phyloP scores from a whole-genome alignment of 805 yeast species.

The Candida hungchunana region DNA sequence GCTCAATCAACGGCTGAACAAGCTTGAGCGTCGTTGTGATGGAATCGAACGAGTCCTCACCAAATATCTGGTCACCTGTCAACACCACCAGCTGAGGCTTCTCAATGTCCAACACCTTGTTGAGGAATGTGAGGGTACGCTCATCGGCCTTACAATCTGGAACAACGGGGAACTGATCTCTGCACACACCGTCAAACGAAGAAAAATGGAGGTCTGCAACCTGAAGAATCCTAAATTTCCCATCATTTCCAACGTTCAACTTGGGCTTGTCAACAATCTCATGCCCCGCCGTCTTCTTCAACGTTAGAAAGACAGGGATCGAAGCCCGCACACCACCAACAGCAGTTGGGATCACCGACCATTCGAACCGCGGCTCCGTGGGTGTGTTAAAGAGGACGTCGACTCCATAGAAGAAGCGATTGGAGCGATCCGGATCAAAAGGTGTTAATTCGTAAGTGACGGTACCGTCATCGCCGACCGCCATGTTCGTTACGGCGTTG shows the following conservation, averaged over 20 bases:
- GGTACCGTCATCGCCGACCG: constrained; percentile 5
- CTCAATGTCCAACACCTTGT: constrained; percentile 64
- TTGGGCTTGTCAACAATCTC: constrained; percentile 8
- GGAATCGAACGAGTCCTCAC: constrained; percentile 74
- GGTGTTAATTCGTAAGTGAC: constrained; percentile 47
- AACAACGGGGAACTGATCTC: constrained; percentile 62
- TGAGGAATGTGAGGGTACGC: constrained; percentile 54
- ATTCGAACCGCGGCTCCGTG: constrained; percentile 71
- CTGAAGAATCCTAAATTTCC: constrained; percentile 74
- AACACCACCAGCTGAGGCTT: constrained; percentile 80
- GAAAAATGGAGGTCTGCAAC: constrained; percentile 89
- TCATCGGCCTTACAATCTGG: constrained; percentile 65
- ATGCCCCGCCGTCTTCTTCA: constrained; percentile 15
- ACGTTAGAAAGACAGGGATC: constrained; percentile 23
- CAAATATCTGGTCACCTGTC: constrained; percentile 91
- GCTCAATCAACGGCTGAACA: constrained; percentile 58
- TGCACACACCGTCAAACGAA: constrained; percentile 77
- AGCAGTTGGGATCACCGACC: constrained; percentile 38
- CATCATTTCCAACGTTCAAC: constrained; percentile 31
- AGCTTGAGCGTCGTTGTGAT: constrained; percentile 79
- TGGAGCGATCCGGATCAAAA: constrained; percentile 10
- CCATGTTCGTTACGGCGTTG: constrained; percentile 7
- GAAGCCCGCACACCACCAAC: constrained; percentile 8
- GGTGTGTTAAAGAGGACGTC: constrained; percentile 71
- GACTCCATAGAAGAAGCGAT: constrained; percentile 28